A percentile compares a stretch with the other conserved stretches of the same genome.
These are phyloP conservation scores for Phellopilus nigrolimitatus DNA, from an alignment of 1,284 basidiomycete genomes.

Conservation along the genomic window DNA sequence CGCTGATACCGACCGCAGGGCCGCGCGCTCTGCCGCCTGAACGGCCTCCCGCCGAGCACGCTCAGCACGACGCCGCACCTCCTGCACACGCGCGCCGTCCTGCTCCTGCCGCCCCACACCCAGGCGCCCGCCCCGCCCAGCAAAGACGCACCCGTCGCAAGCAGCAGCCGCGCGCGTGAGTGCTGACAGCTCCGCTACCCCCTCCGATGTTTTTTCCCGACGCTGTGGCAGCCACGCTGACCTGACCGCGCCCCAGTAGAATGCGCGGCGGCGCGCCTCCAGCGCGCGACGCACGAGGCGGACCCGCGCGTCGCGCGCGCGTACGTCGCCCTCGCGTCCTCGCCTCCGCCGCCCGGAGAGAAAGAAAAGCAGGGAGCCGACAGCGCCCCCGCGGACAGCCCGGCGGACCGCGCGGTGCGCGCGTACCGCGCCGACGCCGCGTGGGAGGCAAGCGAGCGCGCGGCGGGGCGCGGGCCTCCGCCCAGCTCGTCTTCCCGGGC, in stretches of 20 bases:
- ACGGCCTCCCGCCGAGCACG: conserved; percentile 59
- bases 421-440: conserved; percentile 62
- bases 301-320: conserved; percentile 61
- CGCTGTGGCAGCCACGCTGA: conserved; percentile 4
- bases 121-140: conserved; percentile 16
- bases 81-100: conserved; percentile 59
- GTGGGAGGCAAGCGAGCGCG: conserved; percentile 43
- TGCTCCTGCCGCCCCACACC: conserved; percentile 46
- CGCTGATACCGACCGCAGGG: conserved; percentile 38
- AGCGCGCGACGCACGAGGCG: conserved; percentile 61
- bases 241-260: no score
- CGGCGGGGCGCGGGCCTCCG: conserved; percentile 2
- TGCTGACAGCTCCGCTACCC: no score
- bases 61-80: conserved; percentile 68
- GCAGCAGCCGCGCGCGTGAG: no score
- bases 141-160: no score
- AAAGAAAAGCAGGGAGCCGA: conserved; percentile 24
- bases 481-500: no score
- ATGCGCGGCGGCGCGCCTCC: conserved; percentile 54
- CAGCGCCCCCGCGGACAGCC: conserved; percentile 36
- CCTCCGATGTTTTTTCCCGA: conserved; percentile 15
- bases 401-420: conserved; percentile 44
- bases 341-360: conserved; percentile 23
- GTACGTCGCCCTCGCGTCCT: conserved; percentile 54
- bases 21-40: conserved; percentile 55